Conservation (phyloP, 1,139 yeast species). For the Yamadazyma sp. region DNA sequence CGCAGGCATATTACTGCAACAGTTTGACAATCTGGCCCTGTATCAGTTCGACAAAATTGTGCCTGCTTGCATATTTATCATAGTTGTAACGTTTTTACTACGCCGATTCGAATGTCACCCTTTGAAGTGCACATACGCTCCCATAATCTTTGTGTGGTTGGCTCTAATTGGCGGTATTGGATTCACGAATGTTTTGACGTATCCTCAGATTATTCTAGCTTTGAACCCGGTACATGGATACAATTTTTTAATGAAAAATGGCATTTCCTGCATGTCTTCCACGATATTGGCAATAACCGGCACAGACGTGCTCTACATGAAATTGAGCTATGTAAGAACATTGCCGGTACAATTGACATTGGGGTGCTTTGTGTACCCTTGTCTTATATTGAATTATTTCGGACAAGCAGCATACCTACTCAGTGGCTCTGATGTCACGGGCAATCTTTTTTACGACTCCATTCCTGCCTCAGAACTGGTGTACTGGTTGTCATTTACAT, state of each 20-base stretch:
- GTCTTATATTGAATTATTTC: slow-evolving; percentile 49
- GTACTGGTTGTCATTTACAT: slow-evolving; percentile 53
- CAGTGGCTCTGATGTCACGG: slow-evolving; percentile 36
- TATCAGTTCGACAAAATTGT: slow-evolving; percentile 26
- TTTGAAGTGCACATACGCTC: slow-evolving; percentile 49
- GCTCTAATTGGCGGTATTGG: slow-evolving; percentile 47
- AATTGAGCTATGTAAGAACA: slow-evolving; percentile 55
- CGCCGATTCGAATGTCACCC: slow-evolving; percentile 50
- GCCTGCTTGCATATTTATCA: slow-evolving; percentile 50
- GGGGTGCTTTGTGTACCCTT: slow-evolving; percentile 48
- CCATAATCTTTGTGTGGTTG: slow-evolving; percentile 54
- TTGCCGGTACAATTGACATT: slow-evolving; percentile 50
- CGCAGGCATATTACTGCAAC: slow-evolving; percentile 46
- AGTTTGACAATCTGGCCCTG: slow-evolving; percentile 22
- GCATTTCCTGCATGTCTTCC: slow-evolving; percentile 47
- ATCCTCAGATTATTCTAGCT: slow-evolving; percentile 46
- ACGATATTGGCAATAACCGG: slow-evolving; percentile 60
- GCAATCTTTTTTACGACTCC: slow-evolving; percentile 41
- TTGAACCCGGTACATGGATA: slow-evolving; percentile 55
- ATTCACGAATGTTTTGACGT: slow-evolving; percentile 38
- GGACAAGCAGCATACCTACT: slow-evolving; percentile 58
- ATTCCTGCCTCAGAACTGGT: slow-evolving; percentile 48
- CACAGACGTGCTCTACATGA: slow-evolving; percentile 64
- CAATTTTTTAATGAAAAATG: slow-evolving; percentile 35
- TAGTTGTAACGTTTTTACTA: slow-evolving; percentile 41